Evolutionary conservation across 2,329 filamentous ascomycete species (phyloP).

Genomic region (Coniochaeta hoffmannii): DNA sequence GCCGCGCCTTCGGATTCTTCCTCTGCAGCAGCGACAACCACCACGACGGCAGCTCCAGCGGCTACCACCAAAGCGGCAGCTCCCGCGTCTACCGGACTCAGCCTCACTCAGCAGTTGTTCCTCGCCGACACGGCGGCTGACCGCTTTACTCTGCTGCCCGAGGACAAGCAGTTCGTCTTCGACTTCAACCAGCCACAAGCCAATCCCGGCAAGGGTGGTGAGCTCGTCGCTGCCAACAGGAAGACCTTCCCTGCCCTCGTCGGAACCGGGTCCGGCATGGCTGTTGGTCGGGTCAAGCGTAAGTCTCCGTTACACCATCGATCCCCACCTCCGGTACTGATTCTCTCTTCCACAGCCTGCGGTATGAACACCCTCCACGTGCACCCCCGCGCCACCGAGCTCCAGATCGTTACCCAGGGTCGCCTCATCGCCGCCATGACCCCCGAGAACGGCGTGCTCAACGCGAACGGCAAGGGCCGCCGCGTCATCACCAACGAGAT

Average conservation of each 20-base stretch:
- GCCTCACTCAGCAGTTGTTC: conserved; percentile 28
- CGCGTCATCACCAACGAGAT: conserved; percentile 29
- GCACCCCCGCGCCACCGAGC: conserved; percentile 45
- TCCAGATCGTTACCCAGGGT: conserved; percentile 43
- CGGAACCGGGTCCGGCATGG: conserved; percentile 41
- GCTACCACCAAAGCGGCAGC: not conserved
- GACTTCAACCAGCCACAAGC: conserved; percentile 32
- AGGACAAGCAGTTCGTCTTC: conserved; percentile 39
- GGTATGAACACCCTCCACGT: conserved; percentile 51
- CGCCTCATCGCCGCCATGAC: conserved; percentile 43
- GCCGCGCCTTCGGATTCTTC: conserved; percentile 5
- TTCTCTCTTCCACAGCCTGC: not conserved
- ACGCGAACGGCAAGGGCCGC: conserved; percentile 24
- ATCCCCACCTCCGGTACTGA: not conserved
- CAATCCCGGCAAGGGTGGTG: conserved; percentile 34
- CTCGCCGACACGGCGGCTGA: conserved; percentile 34
- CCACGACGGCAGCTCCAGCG: conserved; percentile 2
- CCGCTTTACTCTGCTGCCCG: conserved; percentile 32
- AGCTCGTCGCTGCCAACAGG: conserved; percentile 44
- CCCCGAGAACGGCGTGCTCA: conserved; percentile 41
- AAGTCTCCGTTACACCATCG: conserved; percentile 8
- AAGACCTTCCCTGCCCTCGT: conserved; percentile 50
- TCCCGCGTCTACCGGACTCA: conserved; percentile 9
- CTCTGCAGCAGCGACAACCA: too few relatives aligned
- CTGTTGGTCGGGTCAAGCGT: conserved; percentile 40